Percentiles rank a stretch among this genome's conserved stretches.
Evolutionary conservation across 1,139 yeast species (phyloP).

Genomic region (Yamadazyma membranifaciens): DNA sequence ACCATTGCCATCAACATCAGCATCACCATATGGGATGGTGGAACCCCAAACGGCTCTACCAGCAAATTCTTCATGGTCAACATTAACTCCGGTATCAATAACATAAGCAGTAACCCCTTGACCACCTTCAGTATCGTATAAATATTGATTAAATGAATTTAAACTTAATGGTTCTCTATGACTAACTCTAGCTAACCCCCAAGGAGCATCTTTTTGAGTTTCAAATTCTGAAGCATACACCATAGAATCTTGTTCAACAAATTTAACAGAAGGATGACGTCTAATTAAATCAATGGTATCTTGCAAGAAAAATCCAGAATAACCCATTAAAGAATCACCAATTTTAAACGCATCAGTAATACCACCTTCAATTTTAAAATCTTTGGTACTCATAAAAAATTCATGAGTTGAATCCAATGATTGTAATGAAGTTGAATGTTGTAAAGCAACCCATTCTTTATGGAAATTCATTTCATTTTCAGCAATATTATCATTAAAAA

Average conservation of each 20-base stretch:
- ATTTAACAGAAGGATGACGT: constrained; percentile 29
- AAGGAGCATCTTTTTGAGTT: constrained; percentile 36
- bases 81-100: constrained; percentile 43
- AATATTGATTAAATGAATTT: constrained; percentile 31
- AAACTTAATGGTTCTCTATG: constrained; percentile 58
- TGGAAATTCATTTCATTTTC: constrained; percentile 49
- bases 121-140: constrained; percentile 41
- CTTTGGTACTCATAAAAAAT: constrained; percentile 31
- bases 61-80: constrained; percentile 39
- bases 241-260: constrained; percentile 37
- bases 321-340: constrained; percentile 28
- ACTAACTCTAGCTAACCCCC: constrained; percentile 39
- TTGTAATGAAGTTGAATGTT: constrained; percentile 37
- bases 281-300: constrained; percentile 26
- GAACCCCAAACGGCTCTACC: constrained; percentile 46
- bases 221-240: constrained; percentile 33
- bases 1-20: constrained; percentile 51
- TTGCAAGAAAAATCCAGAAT: constrained; percentile 32
- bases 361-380: constrained; percentile 49
- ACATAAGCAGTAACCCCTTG: constrained; percentile 45
- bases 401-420: constrained; percentile 27
- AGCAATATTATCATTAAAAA: constrained; percentile 29
- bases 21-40: constrained; percentile 36
- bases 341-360: constrained; percentile 45
- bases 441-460: constrained; percentile 56